Evolutionary conservation across 139 green algal genomes (phyloP), one percentile per base, ranked within the genome.

Genomic region (Picochlorum sp.): DNA sequence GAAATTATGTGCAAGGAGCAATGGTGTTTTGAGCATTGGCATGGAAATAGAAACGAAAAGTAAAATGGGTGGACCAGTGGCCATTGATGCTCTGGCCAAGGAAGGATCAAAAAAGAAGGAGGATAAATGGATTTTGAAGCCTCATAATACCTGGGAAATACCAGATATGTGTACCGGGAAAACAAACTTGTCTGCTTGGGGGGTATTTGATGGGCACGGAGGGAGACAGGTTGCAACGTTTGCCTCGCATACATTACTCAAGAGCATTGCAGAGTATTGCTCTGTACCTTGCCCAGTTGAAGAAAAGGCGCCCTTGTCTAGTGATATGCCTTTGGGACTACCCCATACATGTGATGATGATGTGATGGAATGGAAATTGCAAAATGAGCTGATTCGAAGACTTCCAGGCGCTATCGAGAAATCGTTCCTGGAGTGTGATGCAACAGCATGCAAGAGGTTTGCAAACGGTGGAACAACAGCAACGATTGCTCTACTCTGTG

Each of bases 161-260:
- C 20, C 41, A 50, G 16, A 22, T 12, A n/a, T 16, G 24, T 8
- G 29, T 26, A 18, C 35, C 58, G n/a, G 7, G 60, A 31, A 41
- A 32, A 30, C 36, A 7, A 40, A 30, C 39, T 69, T 77, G 8
- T 36, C 55, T 3, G 68, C 61, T 1, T 83, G 66, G 58, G 79
- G 71, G 28, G 44, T 87, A 3, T 85, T 87, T 63, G 79, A 87
- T 58, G 79, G 79, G 13, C 79, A 87, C 32, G 79, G 79, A 50
- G 79, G 79, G 35, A 77, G 78, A 54, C 51, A 70, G n/a, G 66
- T 61, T 40, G 73, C 77, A n/a, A 64, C 59, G 13, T 79, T 66
- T 55, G 64, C 73, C 10, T 67, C 64, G 25, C 75, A 81, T 30
- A 25, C 69, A 39, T 67, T 93, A 22, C 59, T 88, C 35, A 71